phyloP scores from a whole-genome alignment of 2,329 filamentous ascomycete genomes.

The Penicillium sp. region DNA sequence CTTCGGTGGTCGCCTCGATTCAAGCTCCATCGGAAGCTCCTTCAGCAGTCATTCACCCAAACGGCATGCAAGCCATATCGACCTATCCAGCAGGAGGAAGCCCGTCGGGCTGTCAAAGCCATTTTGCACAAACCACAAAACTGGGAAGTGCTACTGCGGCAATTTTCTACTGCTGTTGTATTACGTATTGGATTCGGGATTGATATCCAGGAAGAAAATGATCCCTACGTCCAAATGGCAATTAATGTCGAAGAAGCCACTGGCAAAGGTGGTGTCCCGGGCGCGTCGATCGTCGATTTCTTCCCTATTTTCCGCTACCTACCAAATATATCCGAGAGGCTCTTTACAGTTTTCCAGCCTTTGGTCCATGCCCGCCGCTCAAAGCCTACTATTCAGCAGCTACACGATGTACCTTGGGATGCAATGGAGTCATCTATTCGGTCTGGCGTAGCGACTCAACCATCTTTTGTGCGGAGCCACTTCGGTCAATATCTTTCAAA shows the following conservation, averaged over 20 bases:
- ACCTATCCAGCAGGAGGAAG: constrained; percentile 1
- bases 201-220: constrained; percentile 2
- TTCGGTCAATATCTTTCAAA: neutral
- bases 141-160: neutral
- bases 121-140: neutral
- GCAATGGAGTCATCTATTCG: neutral
- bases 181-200: constrained; percentile 1
- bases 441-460: neutral
- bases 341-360: neutral
- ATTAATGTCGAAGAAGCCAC: constrained; percentile 2
- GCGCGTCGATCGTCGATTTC: constrained; percentile 1
- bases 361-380: neutral
- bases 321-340: neutral
- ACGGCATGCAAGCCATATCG: neutral
- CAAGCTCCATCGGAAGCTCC: neutral
- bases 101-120: neutral
- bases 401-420: constrained; percentile 1
- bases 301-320: neutral
- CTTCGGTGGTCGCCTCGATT: neutral
- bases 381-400: neutral
- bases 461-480: neutral
- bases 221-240: constrained; percentile 1
- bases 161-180: neutral
- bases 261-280: neutral
- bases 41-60: neutral